phyloP scores from a whole-genome alignment of 2,329 filamentous ascomycete genomes.

The Diaporthe vaccinii region DNA sequence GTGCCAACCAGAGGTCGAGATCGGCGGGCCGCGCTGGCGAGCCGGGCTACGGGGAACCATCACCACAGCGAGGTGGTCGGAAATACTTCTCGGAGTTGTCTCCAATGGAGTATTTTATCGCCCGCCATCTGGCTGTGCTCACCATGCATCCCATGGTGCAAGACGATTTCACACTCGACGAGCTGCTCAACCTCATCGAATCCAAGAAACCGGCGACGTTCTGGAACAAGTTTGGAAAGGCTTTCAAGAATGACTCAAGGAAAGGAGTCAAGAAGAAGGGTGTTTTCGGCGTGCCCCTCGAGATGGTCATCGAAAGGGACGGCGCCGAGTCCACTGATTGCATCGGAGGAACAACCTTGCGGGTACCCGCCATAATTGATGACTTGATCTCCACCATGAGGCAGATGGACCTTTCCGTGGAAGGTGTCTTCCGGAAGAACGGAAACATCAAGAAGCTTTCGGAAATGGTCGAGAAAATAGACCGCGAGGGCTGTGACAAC shows the following conservation, averaged over 20 bases:
- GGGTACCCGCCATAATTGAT: conserved; percentile 94
- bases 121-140: conserved; percentile 92
- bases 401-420: conserved; percentile 98
- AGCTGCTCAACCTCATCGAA: conserved; percentile 92
- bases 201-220: conserved; percentile 90
- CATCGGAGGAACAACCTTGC: conserved; percentile 89
- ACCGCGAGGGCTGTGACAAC: conserved; percentile 85
- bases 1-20: conserved; percentile 77
- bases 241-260: conserved; percentile 87
- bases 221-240: conserved; percentile 98
- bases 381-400: conserved; percentile 95
- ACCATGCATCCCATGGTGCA: conserved; percentile 95
- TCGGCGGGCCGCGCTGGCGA: conserved; percentile 66
- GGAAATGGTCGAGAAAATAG: conserved; percentile 87
- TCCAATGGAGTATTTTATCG: conserved; percentile 96
- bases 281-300: conserved; percentile 90
- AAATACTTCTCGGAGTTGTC: conserved; percentile 97
- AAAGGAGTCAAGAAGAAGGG: conserved; percentile 91
- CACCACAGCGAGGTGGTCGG: conserved; percentile 71
- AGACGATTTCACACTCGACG: conserved; percentile 91
- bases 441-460: conserved; percentile 96
- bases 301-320: conserved; percentile 90
- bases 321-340: conserved; percentile 98
- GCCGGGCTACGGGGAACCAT: conserved; percentile 64
- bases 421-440: conserved; percentile 99